Evolutionary conservation across 495 filamentous ascomycete species (phyloP), one percentile per base, ranked within the genome.

Genomic region (Stereocaulon alpinum): DNA sequence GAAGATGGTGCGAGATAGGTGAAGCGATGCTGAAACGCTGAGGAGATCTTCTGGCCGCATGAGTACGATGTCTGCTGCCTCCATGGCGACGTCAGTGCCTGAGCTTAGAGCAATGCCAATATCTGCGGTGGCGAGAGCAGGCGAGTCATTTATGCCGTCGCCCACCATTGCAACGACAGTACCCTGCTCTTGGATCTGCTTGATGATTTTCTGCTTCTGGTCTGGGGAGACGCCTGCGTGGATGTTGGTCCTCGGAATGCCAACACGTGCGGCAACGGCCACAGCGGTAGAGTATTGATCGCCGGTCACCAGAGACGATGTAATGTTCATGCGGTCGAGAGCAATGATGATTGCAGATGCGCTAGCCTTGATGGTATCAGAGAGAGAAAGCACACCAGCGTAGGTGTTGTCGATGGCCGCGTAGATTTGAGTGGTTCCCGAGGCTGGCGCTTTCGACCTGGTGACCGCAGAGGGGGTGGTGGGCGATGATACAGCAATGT

Each of bases 71-170:
- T 95, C 89, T 2, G 93, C 94, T 4, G 93, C 93, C 74, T 99
- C 93, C 84, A 99, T 92, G 42, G 93, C 93, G 2, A 99, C 92
- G 71, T 99, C 93, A 0, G 93, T 97, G 57, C 93, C 93, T 0
- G 85, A 88, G 18, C 87, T 80, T 68, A 99, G 86, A 18, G 91
- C 90, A 65, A 99, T 95, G 59, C 93, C 93, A 45, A 97, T 84
- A 60, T 91, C 82, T 32, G 93, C 91, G 2, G 90, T 95, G 17
- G 92, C 93, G 2, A 99, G 80, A 2, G 93, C 93, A 1, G 93
- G 93, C 0, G 92, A 96, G 76, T 99, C 93, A 70, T 99, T 99
- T 79, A 99, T 96, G 41, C 93, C 93, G 68, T 99, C 93, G 55
- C 93, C 93, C 24, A 97, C 93, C 93, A 99, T 97, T 64, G 89